phyloP scores from a whole-genome alignment of 768 basidiomycete species.

The Gautieria morchelliformis region DNA sequence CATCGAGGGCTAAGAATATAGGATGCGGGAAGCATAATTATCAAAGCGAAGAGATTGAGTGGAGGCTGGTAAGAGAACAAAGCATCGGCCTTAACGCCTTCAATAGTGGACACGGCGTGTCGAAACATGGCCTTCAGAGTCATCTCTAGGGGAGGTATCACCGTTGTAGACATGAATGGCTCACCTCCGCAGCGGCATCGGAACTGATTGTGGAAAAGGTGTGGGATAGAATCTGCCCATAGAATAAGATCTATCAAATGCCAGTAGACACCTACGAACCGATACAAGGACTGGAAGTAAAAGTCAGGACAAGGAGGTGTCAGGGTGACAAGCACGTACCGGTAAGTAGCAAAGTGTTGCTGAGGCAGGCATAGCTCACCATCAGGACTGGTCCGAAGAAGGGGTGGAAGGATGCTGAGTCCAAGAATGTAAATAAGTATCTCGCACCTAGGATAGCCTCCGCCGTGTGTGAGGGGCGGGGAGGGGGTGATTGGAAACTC shows the following conservation, averaged over 20 bases:
- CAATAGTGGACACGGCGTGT: conserved; percentile 86
- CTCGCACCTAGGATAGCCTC: not conserved
- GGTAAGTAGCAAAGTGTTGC: conserved; percentile 87
- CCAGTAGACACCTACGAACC: conserved; percentile 32
- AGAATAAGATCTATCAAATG: not conserved
- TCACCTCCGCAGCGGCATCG: conserved; percentile 85
- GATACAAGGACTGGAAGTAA: conserved; percentile 57
- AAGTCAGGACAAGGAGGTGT: conserved; percentile 1
- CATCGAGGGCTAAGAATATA: conserved; percentile 86
- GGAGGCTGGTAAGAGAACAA: conserved; percentile 94
- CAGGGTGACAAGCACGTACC: conserved; percentile 34
- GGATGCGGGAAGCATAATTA: conserved; percentile 78
- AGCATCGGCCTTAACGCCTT: conserved; percentile 88
- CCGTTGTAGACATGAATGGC: conserved; percentile 1
- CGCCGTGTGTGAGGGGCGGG: too few relatives aligned
- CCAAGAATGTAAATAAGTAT: conserved; percentile 7
- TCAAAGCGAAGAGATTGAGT: conserved; percentile 79
- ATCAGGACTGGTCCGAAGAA: conserved; percentile 87
- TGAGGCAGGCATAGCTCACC: conserved; percentile 85
- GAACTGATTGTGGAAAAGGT: conserved; percentile 91
- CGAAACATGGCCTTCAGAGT: conserved; percentile 81
- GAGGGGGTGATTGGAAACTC: conserved; percentile 21
- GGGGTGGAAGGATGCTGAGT: conserved; percentile 62
- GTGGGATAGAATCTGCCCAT: conserved; percentile 74
- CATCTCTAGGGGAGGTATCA: conserved; percentile 7